Base-by-base conservation (phyloP, 2,329 filamentous ascomycete genomes). In the Hypoxylon sp. region DNA sequence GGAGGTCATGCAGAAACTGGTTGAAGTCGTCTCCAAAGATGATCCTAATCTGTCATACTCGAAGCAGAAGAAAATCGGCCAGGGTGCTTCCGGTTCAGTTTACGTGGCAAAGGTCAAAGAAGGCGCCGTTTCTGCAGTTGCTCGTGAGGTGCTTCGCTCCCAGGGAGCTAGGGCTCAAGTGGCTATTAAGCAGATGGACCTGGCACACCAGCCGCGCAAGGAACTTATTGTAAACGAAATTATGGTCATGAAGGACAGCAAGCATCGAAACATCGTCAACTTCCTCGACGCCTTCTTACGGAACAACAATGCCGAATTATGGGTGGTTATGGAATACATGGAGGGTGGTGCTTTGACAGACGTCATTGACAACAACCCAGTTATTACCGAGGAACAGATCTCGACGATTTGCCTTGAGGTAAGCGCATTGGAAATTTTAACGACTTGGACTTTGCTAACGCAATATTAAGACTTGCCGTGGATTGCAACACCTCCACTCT, bases 281-380 rank as follows among this genome's bases (percentile, higher is more conserved):
- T 99, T 97, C 83, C 84, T 99, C 34, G 96, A 99, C 75, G 94
- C 95, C 2, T 99, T 98, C 85, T 83, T 99, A 77, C 93, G 96
- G 76, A 97, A 98, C 80, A 95, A 96, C 80, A 94, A 93, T 75
- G 89, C 92, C 60, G 96, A 99, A 80, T 87, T 99, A n/a, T 99
- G 96, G 96, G 94, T 99, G 10, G 95, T 99, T 57, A 97, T 99
- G 96, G 96, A 99, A 83, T 99, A 94, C 77, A 99, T 99, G 96
- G 96, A 99, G 82, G 96, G 96, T 75, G 96, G 96, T 82, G 93
- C 96, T 68, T 83, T 99, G 79, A 99, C 96, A 1, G 96, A 99
- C 84, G 94, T 99, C 67, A 99, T 99, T 81, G 96, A 99, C 81
- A 98, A 98, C 83, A 99, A 98, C 80, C 88, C 91, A 1, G 89